Percentiles rank a stretch among this genome's conserved stretches.
Evolutionary conservation across 768 basidiomycete species (phyloP).

Genomic region (Boletales sp.): DNA sequence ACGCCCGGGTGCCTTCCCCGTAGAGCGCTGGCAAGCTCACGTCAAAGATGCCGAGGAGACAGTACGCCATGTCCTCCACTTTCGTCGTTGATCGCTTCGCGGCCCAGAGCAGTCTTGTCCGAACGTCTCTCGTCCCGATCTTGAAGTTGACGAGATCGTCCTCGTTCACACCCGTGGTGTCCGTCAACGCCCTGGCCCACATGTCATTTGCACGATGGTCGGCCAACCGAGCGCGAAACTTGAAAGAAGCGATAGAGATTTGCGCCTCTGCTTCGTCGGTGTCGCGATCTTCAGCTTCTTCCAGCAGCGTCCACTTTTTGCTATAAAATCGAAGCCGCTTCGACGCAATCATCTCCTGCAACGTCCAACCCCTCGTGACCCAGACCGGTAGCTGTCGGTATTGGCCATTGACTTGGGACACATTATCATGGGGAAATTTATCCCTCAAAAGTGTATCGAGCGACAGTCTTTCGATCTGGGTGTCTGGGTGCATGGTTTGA

Average conservation of each 20-base stretch:
- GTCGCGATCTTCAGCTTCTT: slow-evolving; percentile 18
- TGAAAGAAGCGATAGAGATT: slow-evolving; percentile 14
- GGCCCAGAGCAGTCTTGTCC: slow-evolving; percentile 24
- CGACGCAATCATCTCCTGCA: slow-evolving; percentile 26
- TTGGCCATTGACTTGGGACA: background rate
- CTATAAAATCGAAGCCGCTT: slow-evolving; percentile 28
- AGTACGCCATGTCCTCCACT: slow-evolving; percentile 29
- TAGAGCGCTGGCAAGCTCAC: slow-evolving; percentile 24
- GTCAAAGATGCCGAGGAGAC: slow-evolving; percentile 29
- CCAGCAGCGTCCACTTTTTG: slow-evolving; percentile 22
- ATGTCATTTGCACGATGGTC: slow-evolving; percentile 14
- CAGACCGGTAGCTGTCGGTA: slow-evolving; percentile 13
- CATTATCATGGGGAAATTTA: slow-evolving; percentile 1
- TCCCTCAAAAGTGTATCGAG: slow-evolving; percentile 9
- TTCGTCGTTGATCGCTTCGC: slow-evolving; percentile 25
- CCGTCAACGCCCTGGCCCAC: slow-evolving; percentile 12
- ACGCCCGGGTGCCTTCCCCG: slow-evolving; percentile 27
- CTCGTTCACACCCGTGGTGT: slow-evolving; percentile 13
- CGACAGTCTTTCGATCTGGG: slow-evolving; percentile 18
- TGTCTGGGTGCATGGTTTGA: slow-evolving; percentile 11
- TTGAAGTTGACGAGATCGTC: slow-evolving; percentile 11
- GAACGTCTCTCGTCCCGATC: slow-evolving; percentile 14
- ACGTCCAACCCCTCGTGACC: slow-evolving; percentile 26
- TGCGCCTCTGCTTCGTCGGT: slow-evolving; percentile 7
- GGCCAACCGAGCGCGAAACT: slow-evolving; percentile 16